Conservation (phyloP, 768 basidiomycete genomes). For the Crassisporium funariophilum region DNA sequence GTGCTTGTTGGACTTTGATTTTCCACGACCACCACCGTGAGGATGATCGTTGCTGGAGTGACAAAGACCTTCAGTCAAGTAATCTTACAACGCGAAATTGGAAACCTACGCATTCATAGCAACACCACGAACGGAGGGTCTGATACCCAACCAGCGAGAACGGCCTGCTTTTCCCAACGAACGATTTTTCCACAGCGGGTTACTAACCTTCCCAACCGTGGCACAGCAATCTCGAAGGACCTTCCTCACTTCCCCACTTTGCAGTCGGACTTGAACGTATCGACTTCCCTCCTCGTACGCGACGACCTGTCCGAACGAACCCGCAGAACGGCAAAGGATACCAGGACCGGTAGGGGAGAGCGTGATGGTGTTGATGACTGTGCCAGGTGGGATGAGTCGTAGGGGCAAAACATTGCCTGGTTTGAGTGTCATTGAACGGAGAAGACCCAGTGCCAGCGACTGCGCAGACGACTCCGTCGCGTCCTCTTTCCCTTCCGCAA, state of each 20-base stretch:
- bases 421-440: slow-evolving; percentile 82
- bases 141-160: slow-evolving; percentile 79
- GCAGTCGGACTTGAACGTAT: slow-evolving; percentile 83
- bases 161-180: slow-evolving; percentile 92
- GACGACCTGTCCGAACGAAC: slow-evolving; percentile 81
- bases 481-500: slow-evolving; percentile 11
- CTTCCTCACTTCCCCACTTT: slow-evolving; percentile 91
- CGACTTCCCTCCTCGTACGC: slow-evolving; percentile 69
- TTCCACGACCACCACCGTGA: slow-evolving; percentile 97
- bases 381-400: slow-evolving; percentile 89
- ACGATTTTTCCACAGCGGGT: slow-evolving; percentile 84
- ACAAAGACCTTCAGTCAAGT: slow-evolving; percentile 2
- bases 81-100: slow-evolving; percentile 3
- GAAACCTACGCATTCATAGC: slow-evolving; percentile 90
- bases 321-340: slow-evolving; percentile 87
- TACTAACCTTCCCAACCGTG: slow-evolving; percentile 91
- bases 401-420: slow-evolving; percentile 93
- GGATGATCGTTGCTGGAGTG: slow-evolving; percentile 78
- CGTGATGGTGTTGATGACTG: slow-evolving; percentile 84
- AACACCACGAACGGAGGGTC: slow-evolving; percentile 89
- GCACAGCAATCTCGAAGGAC: slow-evolving; percentile 81
- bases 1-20: slow-evolving; percentile 95
- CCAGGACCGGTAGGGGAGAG: slow-evolving; percentile 76
- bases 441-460: slow-evolving; percentile 78
- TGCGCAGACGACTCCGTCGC: slow-evolving; percentile 43